Evolutionary conservation across 306 rosid species (phyloP).

Genomic region (Erythrophleum fordii): DNA sequence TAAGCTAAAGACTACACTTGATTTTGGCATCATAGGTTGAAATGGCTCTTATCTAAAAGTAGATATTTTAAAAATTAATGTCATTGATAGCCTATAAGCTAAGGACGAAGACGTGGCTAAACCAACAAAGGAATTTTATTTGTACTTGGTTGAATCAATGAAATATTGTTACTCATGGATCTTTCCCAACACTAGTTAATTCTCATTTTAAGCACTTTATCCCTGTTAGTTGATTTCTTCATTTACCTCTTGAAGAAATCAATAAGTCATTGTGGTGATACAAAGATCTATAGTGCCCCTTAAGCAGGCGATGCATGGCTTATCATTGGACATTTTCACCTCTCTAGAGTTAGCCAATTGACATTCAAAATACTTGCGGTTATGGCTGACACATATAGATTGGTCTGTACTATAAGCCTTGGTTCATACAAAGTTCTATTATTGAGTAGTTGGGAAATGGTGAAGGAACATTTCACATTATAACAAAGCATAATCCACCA

Average conservation of each 20-base stretch:
- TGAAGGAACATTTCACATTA: constrained; percentile 48
- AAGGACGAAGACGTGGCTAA: too few species aligned
- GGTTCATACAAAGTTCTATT: constrained; percentile 45
- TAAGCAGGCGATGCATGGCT: constrained; percentile 59
- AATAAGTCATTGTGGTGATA: not conserved
- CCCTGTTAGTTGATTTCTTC: constrained; percentile 18
- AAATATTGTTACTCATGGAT: not conserved
- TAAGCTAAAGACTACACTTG: not conserved
- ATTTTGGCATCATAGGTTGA: not conserved
- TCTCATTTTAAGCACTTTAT: constrained; percentile 33
- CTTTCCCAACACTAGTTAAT: not conserved
- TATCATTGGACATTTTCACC: constrained; percentile 48
- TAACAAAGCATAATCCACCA: constrained; percentile 47
- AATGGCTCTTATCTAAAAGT: not conserved
- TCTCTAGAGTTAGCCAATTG: constrained; percentile 32
- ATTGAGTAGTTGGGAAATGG: constrained; percentile 46
- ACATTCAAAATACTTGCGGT: constrained; percentile 40
- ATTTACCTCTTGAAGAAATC: constrained; percentile 32
- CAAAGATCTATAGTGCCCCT: constrained; percentile 40
- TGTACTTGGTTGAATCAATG: not conserved
- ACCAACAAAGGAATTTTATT: not conserved
- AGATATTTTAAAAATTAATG: too few species aligned
- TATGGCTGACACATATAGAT: constrained; percentile 51
- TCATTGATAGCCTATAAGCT: too few species aligned
- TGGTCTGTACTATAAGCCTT: constrained; percentile 40